These are phyloP conservation scores for Bothriochloa decipiens DNA, from an alignment of 176 grass and related monocot genomes.

Conservation along the genomic window DNA sequence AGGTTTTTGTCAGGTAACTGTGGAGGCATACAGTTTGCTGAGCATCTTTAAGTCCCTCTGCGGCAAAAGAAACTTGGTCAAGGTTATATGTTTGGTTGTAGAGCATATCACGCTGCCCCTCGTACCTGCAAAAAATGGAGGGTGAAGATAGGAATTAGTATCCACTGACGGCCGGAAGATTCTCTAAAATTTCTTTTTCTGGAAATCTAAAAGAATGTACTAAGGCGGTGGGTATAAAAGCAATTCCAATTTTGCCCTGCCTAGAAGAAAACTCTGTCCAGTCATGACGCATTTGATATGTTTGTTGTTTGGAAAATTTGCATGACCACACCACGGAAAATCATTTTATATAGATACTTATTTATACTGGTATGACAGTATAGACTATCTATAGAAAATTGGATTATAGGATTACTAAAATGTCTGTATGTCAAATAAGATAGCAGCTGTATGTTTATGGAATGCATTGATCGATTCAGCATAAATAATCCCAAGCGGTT, in stretches of 20 bases:
- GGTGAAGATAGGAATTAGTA: not conserved
- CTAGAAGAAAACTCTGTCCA: not conserved
- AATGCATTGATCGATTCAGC: not conserved
- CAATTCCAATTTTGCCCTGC: not conserved
- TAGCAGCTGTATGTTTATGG: not conserved
- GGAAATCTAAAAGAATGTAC: not conserved
- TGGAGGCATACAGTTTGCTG: slow-evolving; percentile 69
- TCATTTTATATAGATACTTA: not conserved
- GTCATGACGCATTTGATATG: not conserved
- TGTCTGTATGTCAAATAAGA: not conserved
- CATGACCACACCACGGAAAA: not conserved
- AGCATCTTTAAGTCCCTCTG: slow-evolving; percentile 96
- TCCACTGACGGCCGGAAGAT: not conserved
- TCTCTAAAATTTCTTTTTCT: not conserved
- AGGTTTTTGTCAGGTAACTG: not conserved
- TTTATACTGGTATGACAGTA: not conserved
- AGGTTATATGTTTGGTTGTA: slow-evolving; percentile 98
- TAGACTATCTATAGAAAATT: not conserved
- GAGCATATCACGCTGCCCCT: slow-evolving; percentile 93
- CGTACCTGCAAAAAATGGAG: slow-evolving; percentile 59
- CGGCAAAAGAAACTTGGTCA: slow-evolving; percentile 91
- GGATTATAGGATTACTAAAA: not conserved
- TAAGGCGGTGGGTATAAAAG: not conserved
- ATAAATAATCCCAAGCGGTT: not conserved
- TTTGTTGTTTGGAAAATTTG: not conserved